Conservation (phyloP, 106 monocot genomes). For the Amphibolis antarctica region DNA sequence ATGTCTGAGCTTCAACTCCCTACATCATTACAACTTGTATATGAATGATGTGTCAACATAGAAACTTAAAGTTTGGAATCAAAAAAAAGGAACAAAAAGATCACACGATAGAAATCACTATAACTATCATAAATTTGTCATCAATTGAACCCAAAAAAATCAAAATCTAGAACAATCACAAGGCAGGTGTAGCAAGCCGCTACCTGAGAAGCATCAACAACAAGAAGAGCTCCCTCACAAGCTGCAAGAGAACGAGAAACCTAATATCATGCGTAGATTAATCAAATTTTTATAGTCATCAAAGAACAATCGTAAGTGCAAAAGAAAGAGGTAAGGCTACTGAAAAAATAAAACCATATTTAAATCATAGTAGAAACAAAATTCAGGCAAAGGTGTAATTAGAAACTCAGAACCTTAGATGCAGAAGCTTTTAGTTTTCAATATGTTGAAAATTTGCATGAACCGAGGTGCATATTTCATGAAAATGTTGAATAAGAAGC, state of each 20-base stretch:
- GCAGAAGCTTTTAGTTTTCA: too few species aligned
- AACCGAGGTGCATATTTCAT: too few species aligned
- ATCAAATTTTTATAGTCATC: too few species aligned
- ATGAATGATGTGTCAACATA: constrained; percentile 10
- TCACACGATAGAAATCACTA: too few species aligned
- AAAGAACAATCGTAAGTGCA: too few species aligned
- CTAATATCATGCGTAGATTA: constrained; percentile 20
- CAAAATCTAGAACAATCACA: background rate
- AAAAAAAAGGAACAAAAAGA: too few species aligned
- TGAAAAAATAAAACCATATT: too few species aligned
- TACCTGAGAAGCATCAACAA: constrained; percentile 99
- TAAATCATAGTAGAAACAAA: background rate
- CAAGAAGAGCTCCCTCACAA: constrained; percentile 97
- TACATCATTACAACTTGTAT: constrained; percentile 19
- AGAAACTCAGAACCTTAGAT: too few species aligned
- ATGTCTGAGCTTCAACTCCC: constrained; percentile 98
- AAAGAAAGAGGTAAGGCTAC: too few species aligned
- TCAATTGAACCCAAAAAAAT: background rate
- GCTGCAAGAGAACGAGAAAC: constrained; percentile 97
- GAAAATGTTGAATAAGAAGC: too few species aligned
- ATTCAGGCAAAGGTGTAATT: too few species aligned
- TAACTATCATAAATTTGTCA: background rate
- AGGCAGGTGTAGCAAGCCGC: background rate
- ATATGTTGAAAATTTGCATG: too few species aligned
- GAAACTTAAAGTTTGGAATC: background rate